These are phyloP conservation scores for Echeveria elegans DNA, from an alignment of 164 flowering plant genomes.

Conservation along the genomic window DNA sequence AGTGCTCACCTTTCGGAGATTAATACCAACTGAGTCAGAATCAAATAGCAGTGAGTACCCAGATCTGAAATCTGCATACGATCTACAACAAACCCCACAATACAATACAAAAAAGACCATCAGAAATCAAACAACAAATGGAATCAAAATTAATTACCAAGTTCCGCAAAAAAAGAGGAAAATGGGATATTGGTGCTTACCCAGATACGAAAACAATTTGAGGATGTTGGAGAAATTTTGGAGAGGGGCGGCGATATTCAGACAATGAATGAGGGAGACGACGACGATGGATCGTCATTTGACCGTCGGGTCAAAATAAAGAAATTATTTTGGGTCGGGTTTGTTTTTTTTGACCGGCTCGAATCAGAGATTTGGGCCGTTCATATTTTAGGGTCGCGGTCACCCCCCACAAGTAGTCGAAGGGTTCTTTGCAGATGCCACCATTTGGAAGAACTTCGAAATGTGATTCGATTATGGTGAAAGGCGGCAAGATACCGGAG, in stretches of 20 bases:
- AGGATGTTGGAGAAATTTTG: not conserved
- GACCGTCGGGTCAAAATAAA: too few relatives aligned
- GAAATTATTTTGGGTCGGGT: too few relatives aligned
- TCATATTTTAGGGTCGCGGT: too few relatives aligned
- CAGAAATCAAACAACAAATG: not conserved
- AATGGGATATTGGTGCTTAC: not conserved
- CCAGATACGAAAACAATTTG: not conserved
- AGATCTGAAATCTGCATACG: not conserved
- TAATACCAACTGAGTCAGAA: not conserved
- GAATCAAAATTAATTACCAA: not conserved
- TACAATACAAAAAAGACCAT: too few relatives aligned
- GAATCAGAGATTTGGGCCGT: too few relatives aligned
- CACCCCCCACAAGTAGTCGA: too few relatives aligned
- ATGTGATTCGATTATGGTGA: too few relatives aligned
- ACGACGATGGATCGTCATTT: too few relatives aligned
- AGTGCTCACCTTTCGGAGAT: not conserved
- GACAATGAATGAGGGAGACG: not conserved
- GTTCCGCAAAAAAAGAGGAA: not conserved
- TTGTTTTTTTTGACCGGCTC: too few relatives aligned
- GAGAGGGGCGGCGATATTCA: not conserved
- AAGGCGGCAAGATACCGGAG: constrained; percentile 44
- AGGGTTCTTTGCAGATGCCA: too few relatives aligned
- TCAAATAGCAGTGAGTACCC: not conserved
- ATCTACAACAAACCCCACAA: not conserved
- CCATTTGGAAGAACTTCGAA: too few relatives aligned